Evolutionary conservation across 2,329 filamentous ascomycete species (phyloP), one percentile per base, ranked within the genome.

Genomic region (Monilinia vaccinii-corymbosi): DNA sequence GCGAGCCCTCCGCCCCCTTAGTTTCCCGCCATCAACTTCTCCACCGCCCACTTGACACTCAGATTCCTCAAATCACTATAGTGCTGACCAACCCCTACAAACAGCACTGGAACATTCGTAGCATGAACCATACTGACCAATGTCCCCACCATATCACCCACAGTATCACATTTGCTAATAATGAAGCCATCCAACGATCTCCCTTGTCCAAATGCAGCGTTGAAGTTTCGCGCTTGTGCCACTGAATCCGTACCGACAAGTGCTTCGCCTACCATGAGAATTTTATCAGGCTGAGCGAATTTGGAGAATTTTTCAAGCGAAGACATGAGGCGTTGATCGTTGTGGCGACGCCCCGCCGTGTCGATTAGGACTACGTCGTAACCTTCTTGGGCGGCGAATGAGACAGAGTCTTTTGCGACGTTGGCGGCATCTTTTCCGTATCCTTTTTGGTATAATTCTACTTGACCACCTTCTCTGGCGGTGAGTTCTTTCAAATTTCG

Each of bases 381-480:
- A 45, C 81, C 81, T 67, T 90, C 81, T 57, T 86, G 82, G 0
- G 84, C 79, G 3, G 90, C 94, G 70, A 88, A 88, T 2, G 80
- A 73, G n/a, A 99, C 92, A 0, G 94, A 93, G 69, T 97, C 94
- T 72, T 93, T 91, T 47, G 94, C 94, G 49, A 99, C 93, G 44
- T 91, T 88, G 13, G 95, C 95, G 0, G 95, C 94, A 71, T 99
- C 95, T 71, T 97, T 97, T 69, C 94, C 94, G 72, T 99, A 99
- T 40, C 94, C 94, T 76, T 95, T 94, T 72, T 99, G 91, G 75
- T 96, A 99, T 52, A 99, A 79, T 72, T 96, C 92, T 52, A 99
- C 90, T 60, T 84, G 77, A 32, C 90, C 89, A 49, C 88, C 89
- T 74, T 97, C 92, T 64, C 94, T 85, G 56, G 84, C 81, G 6